Evolutionary conservation across 441 rosid species (phyloP).

Genomic region (Capsella rubella): DNA sequence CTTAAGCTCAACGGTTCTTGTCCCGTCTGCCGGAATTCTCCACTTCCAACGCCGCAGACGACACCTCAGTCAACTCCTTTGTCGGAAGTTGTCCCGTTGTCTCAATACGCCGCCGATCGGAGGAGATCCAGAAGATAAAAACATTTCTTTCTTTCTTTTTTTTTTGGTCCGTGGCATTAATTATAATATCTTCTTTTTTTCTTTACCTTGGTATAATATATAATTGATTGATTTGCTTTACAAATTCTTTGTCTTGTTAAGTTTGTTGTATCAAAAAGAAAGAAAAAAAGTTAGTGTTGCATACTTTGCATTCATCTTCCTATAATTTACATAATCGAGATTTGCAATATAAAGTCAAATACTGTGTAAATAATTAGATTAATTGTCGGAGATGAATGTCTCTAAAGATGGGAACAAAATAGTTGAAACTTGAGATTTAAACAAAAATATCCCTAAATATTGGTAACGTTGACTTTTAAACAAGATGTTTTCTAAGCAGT

Average conservation of each 20-base stretch:
- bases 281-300: no score
- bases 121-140: slow-evolving; percentile 58
- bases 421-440: slow-evolving; percentile 35
- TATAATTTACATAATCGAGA: neutral
- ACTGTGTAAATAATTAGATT: slow-evolving; percentile 10
- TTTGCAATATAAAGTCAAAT: slow-evolving; percentile 33
- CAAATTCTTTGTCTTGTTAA: neutral
- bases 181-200: neutral
- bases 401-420: slow-evolving; percentile 32
- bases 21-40: slow-evolving; percentile 93
- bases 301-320: neutral
- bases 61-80: slow-evolving; percentile 94
- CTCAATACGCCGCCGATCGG: slow-evolving; percentile 87
- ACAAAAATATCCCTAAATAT: slow-evolving; percentile 15
- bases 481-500: slow-evolving; percentile 1
- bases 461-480: slow-evolving; percentile 31
- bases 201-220: slow-evolving; percentile 13
- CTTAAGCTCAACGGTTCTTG: slow-evolving; percentile 92
- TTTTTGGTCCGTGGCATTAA: slow-evolving; percentile 12
- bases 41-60: slow-evolving; percentile 66
- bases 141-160: no score
- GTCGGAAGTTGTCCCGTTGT: slow-evolving; percentile 89
- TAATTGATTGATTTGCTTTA: slow-evolving; percentile 33
- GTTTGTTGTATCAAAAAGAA: neutral
- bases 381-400: slow-evolving; percentile 27